Evolutionary conservation across 2,329 filamentous ascomycete species (phyloP).

Genomic region (Scleromitrula shiraiana): DNA sequence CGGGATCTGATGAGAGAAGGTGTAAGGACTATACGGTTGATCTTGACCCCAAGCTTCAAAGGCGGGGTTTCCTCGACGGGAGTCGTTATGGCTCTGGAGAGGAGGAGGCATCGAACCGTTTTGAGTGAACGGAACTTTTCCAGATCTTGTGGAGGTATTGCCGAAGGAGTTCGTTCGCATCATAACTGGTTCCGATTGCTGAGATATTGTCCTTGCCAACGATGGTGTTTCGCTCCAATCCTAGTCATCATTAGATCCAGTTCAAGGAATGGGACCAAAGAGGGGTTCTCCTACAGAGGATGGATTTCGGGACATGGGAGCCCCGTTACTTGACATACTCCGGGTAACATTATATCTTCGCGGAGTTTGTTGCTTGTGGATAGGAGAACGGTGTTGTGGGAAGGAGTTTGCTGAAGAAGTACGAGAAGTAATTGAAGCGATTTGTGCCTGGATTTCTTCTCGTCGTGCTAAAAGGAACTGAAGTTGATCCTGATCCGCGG

Average conservation of each 20-base stretch:
- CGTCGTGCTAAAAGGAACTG: conserved; percentile 21
- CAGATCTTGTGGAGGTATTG: conserved; percentile 19
- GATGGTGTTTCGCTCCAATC: conserved; percentile 20
- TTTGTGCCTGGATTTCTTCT: conserved; percentile 23
- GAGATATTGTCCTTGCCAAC: conserved; percentile 22
- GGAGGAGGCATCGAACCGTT: conserved; percentile 21
- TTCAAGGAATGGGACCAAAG: conserved; percentile 11
- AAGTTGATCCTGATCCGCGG: conserved; percentile 15
- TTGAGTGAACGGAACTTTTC: conserved; percentile 24
- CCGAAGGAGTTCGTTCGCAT: conserved; percentile 24
- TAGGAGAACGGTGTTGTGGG: conserved; percentile 21
- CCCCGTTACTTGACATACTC: conserved; percentile 25
- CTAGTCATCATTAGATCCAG: conserved; percentile 23
- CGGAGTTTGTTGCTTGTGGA: conserved; percentile 22
- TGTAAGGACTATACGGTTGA: conserved; percentile 21
- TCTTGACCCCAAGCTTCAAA: conserved; percentile 26
- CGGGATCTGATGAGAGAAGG: conserved; percentile 18
- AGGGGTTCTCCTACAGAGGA: conserved; percentile 23
- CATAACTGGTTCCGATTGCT: conserved; percentile 26
- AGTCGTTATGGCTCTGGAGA: conserved; percentile 18
- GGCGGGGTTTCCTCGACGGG: conserved; percentile 17
- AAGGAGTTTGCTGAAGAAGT: conserved; percentile 12
- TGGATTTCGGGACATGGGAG: conserved; percentile 22
- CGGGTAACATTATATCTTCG: conserved; percentile 24
- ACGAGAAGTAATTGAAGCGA: conserved; percentile 15